Base-by-base conservation (phyloP, 139 green algal species). In the Nannochloris sp. region DNA sequence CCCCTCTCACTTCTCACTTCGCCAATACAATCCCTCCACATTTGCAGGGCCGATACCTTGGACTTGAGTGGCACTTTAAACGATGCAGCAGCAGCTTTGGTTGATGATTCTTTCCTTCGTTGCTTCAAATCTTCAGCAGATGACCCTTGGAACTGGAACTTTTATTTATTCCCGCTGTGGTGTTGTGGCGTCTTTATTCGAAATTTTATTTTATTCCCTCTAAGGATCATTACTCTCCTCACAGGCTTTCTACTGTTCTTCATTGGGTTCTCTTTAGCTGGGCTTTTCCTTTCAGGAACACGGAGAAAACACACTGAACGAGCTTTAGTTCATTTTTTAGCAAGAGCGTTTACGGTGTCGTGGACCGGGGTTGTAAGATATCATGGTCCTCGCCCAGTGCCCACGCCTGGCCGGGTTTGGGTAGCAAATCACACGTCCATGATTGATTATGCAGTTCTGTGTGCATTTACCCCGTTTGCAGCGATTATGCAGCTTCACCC, bases 391-490 rank as follows among this genome's bases (percentile, higher is more conserved):
- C 72, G 76, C 13, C 94, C 94, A 14, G 85, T 78, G 4, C 62
- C 76, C 1, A 65, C 71, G 4, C 24, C 81, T 34, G 87, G 89
- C 65, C 73, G 78, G 56, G 87, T 99, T 30, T 99, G 89, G 86
- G 94, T 99, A 30, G 87, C 89, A 61, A 99, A 99, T 83, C 94
- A 99, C 83, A 97, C 92, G 2, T 89, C 72, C 47, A 99, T 99
- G 92, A 98, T 99, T 65, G 94, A 99, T 78, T 99, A 96, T 76
- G 86, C 91, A 58, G 81, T 99, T 35, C 74, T 99, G 36, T 86
- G 83, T 60, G 81, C 88, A 42, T 87, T 95, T 77, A 87, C 71
- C 8, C 82, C 87, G 33, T 97, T 97, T 77, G 86, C 88, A 2
- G 85, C 90, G 54, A 96, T 96, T 76, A 93, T 96, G 92, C 92